Evolutionary conservation across 2,329 filamentous ascomycete species (phyloP).

Genomic region (Fusarium sp.): DNA sequence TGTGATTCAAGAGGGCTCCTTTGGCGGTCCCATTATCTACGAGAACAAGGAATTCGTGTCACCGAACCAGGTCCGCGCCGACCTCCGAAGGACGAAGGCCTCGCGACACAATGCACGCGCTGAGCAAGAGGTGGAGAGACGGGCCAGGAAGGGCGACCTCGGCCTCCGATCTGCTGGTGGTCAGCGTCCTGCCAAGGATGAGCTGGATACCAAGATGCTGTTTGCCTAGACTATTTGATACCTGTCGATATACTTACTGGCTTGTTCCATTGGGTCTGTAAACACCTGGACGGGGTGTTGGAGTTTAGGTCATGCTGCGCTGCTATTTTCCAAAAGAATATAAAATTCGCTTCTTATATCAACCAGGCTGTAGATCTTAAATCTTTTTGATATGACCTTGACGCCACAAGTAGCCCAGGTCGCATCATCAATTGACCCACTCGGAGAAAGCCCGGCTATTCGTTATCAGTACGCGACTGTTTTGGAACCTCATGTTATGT

Average conservation of each 20-base stretch:
- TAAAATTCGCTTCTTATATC: conserved; percentile 9
- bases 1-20: conserved; percentile 92
- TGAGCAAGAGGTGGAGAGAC: conserved; percentile 77
- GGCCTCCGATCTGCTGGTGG: conserved; percentile 77
- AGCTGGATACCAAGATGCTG: conserved; percentile 79
- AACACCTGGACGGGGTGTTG: conserved; percentile 41
- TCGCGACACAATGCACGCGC: conserved; percentile 80
- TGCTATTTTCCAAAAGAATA: conserved; percentile 39
- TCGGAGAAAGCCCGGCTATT: conserved; percentile 44
- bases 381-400: background rate
- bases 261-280: conserved; percentile 40
- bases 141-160: conserved; percentile 79
- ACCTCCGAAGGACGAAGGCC: conserved; percentile 80
- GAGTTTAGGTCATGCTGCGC: conserved; percentile 45
- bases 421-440: conserved; percentile 42
- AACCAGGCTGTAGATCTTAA: conserved; percentile 13
- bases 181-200: conserved; percentile 70
- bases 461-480: conserved; percentile 33
- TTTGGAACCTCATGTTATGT: conserved; percentile 14
- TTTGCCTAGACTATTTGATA: conserved; percentile 69
- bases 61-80: conserved; percentile 91
- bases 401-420: conserved; percentile 16
- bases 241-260: conserved; percentile 43
- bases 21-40: conserved; percentile 96
- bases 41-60: conserved; percentile 98